phyloP scores from a whole-genome alignment of 2,329 filamentous ascomycete genomes.

The Aspergillus uvarum region DNA sequence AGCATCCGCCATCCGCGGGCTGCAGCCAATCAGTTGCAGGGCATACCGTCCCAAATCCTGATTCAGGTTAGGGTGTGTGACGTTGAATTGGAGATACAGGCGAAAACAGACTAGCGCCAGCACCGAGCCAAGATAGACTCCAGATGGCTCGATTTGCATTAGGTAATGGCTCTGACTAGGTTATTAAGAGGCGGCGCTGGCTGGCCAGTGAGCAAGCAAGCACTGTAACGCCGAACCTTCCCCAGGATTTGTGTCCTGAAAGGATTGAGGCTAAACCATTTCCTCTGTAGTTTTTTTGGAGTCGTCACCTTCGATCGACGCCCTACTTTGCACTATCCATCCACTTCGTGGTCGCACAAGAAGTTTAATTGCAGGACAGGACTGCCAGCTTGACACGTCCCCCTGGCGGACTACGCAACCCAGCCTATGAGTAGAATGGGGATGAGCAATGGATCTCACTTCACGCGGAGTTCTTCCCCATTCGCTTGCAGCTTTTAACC shows the following conservation, averaged over 20 bases:
- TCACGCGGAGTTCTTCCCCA: neutral
- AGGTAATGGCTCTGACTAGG: too few species aligned
- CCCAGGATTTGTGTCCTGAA: neutral
- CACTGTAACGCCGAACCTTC: neutral
- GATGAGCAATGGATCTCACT: neutral
- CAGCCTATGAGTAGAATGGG: too few species aligned
- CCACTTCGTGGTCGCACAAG: neutral
- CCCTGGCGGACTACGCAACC: too few species aligned
- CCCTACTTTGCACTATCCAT: neutral
- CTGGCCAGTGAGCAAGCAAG: neutral
- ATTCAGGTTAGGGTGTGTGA: neutral
- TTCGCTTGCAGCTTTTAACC: neutral
- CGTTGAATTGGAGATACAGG: neutral
- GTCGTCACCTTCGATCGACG: neutral
- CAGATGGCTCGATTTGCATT: too few species aligned
- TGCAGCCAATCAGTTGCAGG: neutral
- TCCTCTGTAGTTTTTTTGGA: neutral
- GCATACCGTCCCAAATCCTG: neutral
- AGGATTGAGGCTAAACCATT: neutral
- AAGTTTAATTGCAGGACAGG: too few species aligned
- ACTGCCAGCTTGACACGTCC: too few species aligned
- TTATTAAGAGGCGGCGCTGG: neutral
- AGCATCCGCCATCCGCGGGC: neutral
- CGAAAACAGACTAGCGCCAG: neutral
- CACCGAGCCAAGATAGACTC: too few species aligned